Evolutionary conservation across 2,329 filamentous ascomycete genomes (phyloP).

Genomic region (Phialophora expanda): DNA sequence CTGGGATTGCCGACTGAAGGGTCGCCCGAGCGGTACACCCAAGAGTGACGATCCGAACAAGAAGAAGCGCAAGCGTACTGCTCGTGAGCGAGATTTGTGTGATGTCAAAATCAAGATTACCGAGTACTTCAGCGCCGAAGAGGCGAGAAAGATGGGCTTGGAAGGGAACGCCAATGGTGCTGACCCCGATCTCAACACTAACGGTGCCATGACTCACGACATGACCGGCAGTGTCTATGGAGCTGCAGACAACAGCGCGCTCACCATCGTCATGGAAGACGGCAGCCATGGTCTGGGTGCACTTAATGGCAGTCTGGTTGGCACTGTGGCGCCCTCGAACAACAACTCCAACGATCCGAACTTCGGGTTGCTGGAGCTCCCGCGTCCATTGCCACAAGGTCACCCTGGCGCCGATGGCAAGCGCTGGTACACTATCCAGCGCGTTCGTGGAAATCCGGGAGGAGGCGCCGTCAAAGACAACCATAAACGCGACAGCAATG

Average conservation of each 20-base stretch:
- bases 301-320: constrained; percentile 2
- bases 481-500: constrained; percentile 24
- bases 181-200: constrained; percentile 38
- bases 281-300: constrained; percentile 14
- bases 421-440: constrained; percentile 74
- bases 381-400: constrained; percentile 47
- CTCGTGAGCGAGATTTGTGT: constrained; percentile 77
- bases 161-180: constrained; percentile 40
- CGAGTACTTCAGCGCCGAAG: constrained; percentile 69
- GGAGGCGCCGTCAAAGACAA: constrained; percentile 48
- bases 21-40: constrained; percentile 72
- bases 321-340: constrained; percentile 22
- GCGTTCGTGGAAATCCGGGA: constrained; percentile 71
- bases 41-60: constrained; percentile 80
- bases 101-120: constrained; percentile 88
- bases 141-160: constrained; percentile 34
- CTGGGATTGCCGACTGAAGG: constrained; percentile 83
- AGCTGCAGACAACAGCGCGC: constrained; percentile 39
- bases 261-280: constrained; percentile 39
- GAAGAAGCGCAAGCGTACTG: constrained; percentile 78
- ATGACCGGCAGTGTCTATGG: constrained; percentile 26
- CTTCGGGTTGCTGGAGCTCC: constrained; percentile 54
- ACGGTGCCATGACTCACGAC: constrained; percentile 10
- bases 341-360: constrained; percentile 31
- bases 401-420: constrained; percentile 58